Percentiles rank a stretch among this genome's conserved stretches.
These are phyloP conservation scores for Spencermartinsiella ligniputridi DNA, from an alignment of 1,139 yeast species.

Conservation along the genomic window DNA sequence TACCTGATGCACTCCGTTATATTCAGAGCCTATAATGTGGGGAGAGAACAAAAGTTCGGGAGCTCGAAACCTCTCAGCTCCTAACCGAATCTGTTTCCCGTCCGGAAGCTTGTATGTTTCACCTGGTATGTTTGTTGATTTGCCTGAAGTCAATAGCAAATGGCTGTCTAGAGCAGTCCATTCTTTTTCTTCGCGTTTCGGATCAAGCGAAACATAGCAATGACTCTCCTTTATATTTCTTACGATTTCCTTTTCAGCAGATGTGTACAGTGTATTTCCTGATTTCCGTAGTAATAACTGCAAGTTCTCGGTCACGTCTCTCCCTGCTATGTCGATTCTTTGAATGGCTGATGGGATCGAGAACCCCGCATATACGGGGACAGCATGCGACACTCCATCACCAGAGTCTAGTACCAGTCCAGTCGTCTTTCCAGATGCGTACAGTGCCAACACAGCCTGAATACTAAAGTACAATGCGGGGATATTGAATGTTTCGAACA, in stretches of 20 bases:
- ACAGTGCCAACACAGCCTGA: conserved; percentile 80
- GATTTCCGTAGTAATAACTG: conserved; percentile 63
- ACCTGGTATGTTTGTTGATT: conserved; percentile 17
- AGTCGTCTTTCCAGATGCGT: conserved; percentile 87
- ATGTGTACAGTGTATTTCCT: conserved; percentile 58
- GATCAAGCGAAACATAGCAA: conserved; percentile 68
- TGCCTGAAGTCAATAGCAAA: conserved; percentile 8
- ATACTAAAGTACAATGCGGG: conserved; percentile 81
- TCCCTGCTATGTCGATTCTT: conserved; percentile 79
- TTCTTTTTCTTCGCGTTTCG: conserved; percentile 59
- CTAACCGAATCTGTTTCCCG: conserved; percentile 58
- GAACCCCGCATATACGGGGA: conserved; percentile 89
- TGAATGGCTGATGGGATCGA: conserved; percentile 67
- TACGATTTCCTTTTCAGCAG: conserved; percentile 80
- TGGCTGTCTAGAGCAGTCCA: conserved; percentile 34
- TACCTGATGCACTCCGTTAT: conserved; percentile 62
- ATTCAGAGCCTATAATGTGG: conserved; percentile 71
- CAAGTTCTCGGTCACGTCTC: conserved; percentile 76
- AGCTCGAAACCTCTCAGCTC: conserved; percentile 64
- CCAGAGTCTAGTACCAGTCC: conserved; percentile 89
- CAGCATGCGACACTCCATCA: conserved; percentile 85
- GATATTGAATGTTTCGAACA: conserved; percentile 80
- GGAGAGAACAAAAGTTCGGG: conserved; percentile 82
- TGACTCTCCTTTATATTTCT: conserved; percentile 70
- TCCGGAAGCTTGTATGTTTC: conserved; percentile 68